Evolutionary conservation across 1,284 basidiomycete species (phyloP).

Genomic region (Irpex sp.): DNA sequence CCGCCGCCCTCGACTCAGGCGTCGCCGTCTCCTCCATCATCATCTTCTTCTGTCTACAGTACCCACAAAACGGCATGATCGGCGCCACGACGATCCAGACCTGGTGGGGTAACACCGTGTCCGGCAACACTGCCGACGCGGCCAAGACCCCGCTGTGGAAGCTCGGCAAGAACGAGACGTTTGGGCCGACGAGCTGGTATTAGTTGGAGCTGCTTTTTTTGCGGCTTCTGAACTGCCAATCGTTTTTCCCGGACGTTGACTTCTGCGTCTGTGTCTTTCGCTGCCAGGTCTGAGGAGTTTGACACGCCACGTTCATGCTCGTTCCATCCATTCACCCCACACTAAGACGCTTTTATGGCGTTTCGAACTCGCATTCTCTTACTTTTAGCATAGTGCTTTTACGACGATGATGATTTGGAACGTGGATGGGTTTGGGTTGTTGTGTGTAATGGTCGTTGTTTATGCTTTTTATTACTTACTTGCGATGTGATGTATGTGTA

Average conservation of each 20-base stretch:
- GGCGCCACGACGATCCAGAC: constrained; percentile 47
- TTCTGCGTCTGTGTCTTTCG: too few relatives aligned
- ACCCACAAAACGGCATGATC: constrained; percentile 59
- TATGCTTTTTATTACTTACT: too few relatives aligned
- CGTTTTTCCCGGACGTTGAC: background rate
- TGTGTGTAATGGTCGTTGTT: too few relatives aligned
- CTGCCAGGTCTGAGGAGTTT: too few relatives aligned
- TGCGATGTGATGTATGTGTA: too few relatives aligned
- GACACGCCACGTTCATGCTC: too few relatives aligned
- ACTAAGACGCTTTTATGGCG: too few relatives aligned
- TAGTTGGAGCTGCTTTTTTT: background rate
- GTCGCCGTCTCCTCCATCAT: constrained; percentile 53
- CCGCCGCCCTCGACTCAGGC: constrained; percentile 61
- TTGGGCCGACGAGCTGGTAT: constrained; percentile 30
- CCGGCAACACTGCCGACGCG: constrained; percentile 40
- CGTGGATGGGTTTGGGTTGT: background rate
- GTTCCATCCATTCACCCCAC: too few relatives aligned
- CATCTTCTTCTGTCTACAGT: constrained; percentile 69
- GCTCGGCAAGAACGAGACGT: constrained; percentile 30
- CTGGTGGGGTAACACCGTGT: constrained; percentile 75
- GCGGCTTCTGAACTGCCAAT: background rate
- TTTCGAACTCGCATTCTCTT: background rate
- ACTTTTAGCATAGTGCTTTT: background rate
- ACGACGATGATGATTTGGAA: background rate
- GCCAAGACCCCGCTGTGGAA: constrained; percentile 26